phyloP scores from a whole-genome alignment of 2,329 filamentous ascomycete genomes.

The Pseudogymnoascus sp. region DNA sequence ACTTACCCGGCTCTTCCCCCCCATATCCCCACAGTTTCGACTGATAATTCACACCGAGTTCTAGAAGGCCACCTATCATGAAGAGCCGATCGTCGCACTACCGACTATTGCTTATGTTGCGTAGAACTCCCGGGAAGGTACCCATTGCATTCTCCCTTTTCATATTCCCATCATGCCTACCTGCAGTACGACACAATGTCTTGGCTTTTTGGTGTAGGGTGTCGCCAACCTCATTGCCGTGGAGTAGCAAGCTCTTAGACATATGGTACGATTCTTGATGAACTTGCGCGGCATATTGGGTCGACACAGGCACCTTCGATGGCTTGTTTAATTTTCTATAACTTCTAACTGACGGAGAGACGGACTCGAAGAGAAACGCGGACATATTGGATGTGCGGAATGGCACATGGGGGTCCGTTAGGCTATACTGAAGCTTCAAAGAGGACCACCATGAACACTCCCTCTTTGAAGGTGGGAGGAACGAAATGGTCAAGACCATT shows the following conservation, averaged over 20 bases:
- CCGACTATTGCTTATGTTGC: not conserved
- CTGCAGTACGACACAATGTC: not conserved
- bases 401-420: not conserved
- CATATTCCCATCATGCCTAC: not conserved
- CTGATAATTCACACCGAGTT: not conserved
- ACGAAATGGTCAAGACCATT: not conserved
- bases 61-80: not conserved
- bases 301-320: not conserved
- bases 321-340: not conserved
- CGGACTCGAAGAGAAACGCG: not conserved
- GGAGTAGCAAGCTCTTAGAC: not conserved
- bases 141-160: not conserved
- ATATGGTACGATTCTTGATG: not conserved
- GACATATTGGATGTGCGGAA: not conserved
- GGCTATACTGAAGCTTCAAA: not conserved
- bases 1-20: not conserved
- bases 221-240: not conserved
- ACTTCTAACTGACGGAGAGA: not conserved
- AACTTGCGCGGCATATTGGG: not conserved
- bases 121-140: not conserved
- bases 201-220: not conserved
- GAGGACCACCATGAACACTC: not conserved
- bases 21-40: not conserved
- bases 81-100: not conserved
- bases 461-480: not conserved